Base-by-base conservation (phyloP, 768 basidiomycete species). In the Pleurotus giganteus region DNA sequence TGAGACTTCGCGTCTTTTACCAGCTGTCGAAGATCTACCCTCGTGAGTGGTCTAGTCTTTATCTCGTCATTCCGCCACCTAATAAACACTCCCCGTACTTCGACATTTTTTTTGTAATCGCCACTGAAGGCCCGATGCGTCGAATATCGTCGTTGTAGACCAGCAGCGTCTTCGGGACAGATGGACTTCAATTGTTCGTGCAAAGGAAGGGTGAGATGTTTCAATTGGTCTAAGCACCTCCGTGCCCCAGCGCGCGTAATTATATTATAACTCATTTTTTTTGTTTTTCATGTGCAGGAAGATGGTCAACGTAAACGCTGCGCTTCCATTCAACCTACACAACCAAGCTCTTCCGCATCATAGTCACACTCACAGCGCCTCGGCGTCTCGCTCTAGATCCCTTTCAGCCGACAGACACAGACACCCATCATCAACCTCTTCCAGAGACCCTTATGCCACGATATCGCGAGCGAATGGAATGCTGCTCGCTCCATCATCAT, bases 241-340 rank as follows among this genome's bases (percentile, higher is more conserved):
- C 11, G 11, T 39, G 15, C 21, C 21, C n/a, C 37, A 39, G 37
- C n/a, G 37, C n/a, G 37, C 37, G 21, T 19, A 39, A 19, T 39
- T 44, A 26, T 21, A 19, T 53, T 31, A 34, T 19, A 26, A 6
- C 8, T 53, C 31, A 32, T n/a, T 37, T 27, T 41, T 32, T 26
- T 53, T 21, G 4, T 34, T n/a, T 39, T 39, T 28, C 19, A 7
- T 55, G 12, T 47, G 53, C 24, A 88, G 85, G 29, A 85, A 81
- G 77, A 88, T 88, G 85, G 85, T 88, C 58, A 86, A 86, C 53
- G 78, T 88, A 13, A 77, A 78, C 52, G 79, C 82, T 1, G 75
- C 74, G 21, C 72, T 81, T 26, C 85, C 86, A 0, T 87, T 88
- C 69, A 81, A 83, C 62, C 72, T 86, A 57, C 79, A 80, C 63